phyloP scores from a whole-genome alignment of 805 yeast genomes.

The Yamadazyma takamatsuzukensis region DNA sequence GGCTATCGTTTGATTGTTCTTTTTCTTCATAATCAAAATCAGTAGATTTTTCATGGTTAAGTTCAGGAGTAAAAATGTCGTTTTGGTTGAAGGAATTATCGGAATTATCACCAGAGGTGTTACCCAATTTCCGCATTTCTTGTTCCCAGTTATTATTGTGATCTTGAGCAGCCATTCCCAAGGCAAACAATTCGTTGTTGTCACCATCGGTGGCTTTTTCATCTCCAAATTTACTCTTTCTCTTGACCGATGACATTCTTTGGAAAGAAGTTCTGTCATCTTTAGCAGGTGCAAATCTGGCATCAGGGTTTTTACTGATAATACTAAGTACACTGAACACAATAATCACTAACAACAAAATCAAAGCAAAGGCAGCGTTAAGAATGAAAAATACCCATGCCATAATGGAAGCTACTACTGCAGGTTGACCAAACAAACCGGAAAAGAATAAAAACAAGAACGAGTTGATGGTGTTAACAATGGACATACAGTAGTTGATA shows the following conservation, averaged over 20 bases:
- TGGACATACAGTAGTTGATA: conserved; percentile 65
- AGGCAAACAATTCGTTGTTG: conserved; percentile 58
- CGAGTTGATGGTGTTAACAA: conserved; percentile 74
- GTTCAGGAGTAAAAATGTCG: conserved; percentile 29
- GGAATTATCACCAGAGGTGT: conserved; percentile 10
- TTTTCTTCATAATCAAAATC: conserved; percentile 5
- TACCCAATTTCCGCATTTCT: conserved; percentile 50
- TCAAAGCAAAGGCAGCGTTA: conserved; percentile 83
- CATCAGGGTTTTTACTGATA: conserved; percentile 81
- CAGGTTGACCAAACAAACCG: conserved; percentile 76
- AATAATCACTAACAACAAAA: conserved; percentile 67
- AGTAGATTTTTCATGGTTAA: conserved; percentile 21
- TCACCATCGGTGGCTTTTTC: conserved; percentile 23
- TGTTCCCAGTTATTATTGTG: conserved; percentile 73
- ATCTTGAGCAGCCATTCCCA: conserved; percentile 80
- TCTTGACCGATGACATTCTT: conserved; percentile 34
- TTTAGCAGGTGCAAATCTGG: conserved; percentile 80
- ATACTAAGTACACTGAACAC: conserved; percentile 60
- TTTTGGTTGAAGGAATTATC: conserved; percentile 18
- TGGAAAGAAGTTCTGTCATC: conserved; percentile 94
- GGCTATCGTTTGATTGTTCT: conserved; percentile 7
- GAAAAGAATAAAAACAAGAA: conserved; percentile 84
- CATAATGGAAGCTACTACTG: conserved; percentile 78
- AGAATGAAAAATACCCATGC: conserved; percentile 86
- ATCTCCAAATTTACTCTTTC: conserved; percentile 5